Evolutionary conservation across 164 flowering plant genomes (phyloP).

Genomic region (Malania oleifera): DNA sequence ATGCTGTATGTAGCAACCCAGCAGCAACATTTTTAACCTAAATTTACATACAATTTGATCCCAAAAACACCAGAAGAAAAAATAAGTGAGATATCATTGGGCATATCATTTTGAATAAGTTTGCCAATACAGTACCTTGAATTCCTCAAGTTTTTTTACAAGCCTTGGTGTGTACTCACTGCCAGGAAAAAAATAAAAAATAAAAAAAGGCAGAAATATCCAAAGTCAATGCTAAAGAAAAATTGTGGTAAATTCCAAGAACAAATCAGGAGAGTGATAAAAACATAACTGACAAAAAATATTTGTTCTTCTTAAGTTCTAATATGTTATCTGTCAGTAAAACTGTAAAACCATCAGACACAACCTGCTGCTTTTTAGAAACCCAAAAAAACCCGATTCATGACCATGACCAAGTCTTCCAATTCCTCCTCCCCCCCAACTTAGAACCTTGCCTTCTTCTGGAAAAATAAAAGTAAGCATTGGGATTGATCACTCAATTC

Average conservation of each 20-base stretch:
- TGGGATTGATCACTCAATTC: neutral
- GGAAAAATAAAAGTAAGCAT: conserved; percentile 1
- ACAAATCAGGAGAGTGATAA: neutral
- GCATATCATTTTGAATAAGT: neutral
- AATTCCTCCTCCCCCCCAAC: conserved; percentile 90
- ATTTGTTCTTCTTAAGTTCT: too few species aligned
- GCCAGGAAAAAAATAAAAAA: conserved; percentile 22
- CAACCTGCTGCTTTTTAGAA: conserved; percentile 66
- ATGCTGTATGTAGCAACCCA: conserved; percentile 88
- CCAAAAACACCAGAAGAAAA: conserved; percentile 4
- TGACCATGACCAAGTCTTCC: conserved; percentile 96
- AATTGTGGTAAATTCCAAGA: neutral
- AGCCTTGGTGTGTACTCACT: conserved; percentile 94
- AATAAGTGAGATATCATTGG: neutral
- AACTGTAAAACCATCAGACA: neutral
- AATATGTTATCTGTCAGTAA: too few species aligned
- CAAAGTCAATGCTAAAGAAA: neutral
- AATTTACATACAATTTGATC: conserved; percentile 2
- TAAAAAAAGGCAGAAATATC: neutral
- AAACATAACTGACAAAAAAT: neutral
- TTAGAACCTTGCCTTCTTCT: conserved; percentile 77
- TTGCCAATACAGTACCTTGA: conserved; percentile 48
- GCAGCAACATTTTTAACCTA: conserved; percentile 79
- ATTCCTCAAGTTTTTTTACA: conserved; percentile 69
- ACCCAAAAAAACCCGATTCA: conserved; percentile 56